Conservation (phyloP, 768 basidiomycete genomes). For the Boletales sp. region DNA sequence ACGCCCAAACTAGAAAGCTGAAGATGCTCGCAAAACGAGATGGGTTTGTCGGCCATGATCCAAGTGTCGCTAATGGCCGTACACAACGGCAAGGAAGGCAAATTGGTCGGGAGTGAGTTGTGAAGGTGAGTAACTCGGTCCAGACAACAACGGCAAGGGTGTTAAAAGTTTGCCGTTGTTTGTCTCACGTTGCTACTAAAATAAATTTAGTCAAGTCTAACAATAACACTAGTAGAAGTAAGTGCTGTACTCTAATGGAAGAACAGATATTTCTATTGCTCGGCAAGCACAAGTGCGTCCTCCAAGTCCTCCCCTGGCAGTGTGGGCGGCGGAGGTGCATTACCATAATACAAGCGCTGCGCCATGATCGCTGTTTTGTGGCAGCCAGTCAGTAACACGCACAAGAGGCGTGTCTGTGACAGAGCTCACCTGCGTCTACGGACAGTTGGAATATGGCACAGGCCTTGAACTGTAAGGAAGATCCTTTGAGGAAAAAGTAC, state of each 20-base stretch:
- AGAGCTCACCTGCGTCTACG: conserved; percentile 63
- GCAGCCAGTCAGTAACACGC: conserved; percentile 8
- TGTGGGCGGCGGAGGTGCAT: conserved; percentile 51
- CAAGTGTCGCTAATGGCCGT: conserved; percentile 18
- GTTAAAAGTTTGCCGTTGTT: conserved; percentile 30
- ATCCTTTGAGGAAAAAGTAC: conserved; percentile 74
- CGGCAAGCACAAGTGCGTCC: conserved; percentile 65
- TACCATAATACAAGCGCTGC: conserved; percentile 76
- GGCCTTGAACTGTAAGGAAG: conserved; percentile 76
- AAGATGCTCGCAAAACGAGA: conserved; percentile 85
- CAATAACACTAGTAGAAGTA: neutral
- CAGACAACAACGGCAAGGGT: conserved; percentile 12
- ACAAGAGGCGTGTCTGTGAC: conserved; percentile 3
- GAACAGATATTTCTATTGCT: conserved; percentile 39
- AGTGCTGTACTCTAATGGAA: no score
- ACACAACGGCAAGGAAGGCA: conserved; percentile 12
- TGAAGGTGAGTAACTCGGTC: conserved; percentile 4
- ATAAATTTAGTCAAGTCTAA: neutral
- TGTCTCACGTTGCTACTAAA: conserved; percentile 20
- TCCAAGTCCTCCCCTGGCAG: conserved; percentile 61
- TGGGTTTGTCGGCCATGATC: conserved; percentile 56
- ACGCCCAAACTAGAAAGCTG: conserved; percentile 95
- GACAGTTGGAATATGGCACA: conserved; percentile 84
- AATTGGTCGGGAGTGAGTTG: conserved; percentile 20
- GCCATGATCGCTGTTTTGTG: conserved; percentile 55